Base-by-base conservation (phyloP, 2,329 filamentous ascomycete species). In the Hypoxylon sp. region DNA sequence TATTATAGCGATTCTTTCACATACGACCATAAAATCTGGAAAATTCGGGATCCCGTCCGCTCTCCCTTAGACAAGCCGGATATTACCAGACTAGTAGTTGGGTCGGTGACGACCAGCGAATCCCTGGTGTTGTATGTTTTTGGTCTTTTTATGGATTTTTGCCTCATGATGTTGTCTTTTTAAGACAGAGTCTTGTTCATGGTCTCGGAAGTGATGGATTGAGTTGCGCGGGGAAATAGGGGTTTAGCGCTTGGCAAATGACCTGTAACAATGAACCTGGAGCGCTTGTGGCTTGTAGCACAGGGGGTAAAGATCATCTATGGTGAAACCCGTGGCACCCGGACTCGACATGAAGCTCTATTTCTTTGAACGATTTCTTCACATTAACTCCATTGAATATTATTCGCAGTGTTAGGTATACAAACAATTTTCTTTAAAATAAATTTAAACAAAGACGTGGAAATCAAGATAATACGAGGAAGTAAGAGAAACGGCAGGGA, bases 301-400 rank as follows among this genome's bases (percentile, higher is more conserved):
- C 52, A 65, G 66, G 63, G 56, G 57, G 67, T 67, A 46, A 63
- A 33, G 66, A 71, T 71, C 65, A 64, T 64, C 65, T 60, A 44
- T 56, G 31, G 52, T 48, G 44, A 59, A 64, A 51, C 56, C 29
- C 33, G 44, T 55, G 48, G 65, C 52, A 37, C n/a, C 51, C 24
- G 19, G 22, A 61, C 56, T 48, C 44, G 26, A 26, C 31, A 55
- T 19, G 33, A 44, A 14, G 50, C 57, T 39, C 50, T 14, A 19
- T 50, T 53, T 55, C 35, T 48, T 57, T 33, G 31, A 26, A 48
- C 51, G 48, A 13, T 26, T 54, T 52, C 48, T 26, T 55, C 31
- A 19, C 8, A 53, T 19, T 22, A 39, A 22, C 2, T 26, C 11
- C 29, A 46, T 19, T 22, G 11, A 22, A 22, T 55, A n/a, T 17